A percentile compares a stretch with the other conserved stretches of the same genome.
phyloP scores from a whole-genome alignment of 2,329 filamentous ascomycete species.

The Colletotrichum lindemuthianum region DNA sequence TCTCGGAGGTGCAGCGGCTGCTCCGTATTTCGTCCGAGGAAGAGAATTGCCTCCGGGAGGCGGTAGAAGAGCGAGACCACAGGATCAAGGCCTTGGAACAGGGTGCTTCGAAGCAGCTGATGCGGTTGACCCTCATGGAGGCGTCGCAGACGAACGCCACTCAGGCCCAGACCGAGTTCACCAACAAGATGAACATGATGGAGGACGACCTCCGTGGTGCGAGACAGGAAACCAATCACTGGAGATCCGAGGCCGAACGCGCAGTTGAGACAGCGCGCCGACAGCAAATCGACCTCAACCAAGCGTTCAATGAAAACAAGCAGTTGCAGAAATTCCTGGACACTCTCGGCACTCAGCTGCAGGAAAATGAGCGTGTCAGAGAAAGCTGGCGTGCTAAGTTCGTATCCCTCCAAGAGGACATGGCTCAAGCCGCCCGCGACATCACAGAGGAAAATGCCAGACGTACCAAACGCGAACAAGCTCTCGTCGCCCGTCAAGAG shows the following conservation, averaged over 20 bases:
- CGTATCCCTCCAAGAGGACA: conserved; percentile 85
- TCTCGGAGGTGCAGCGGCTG: conserved; percentile 77
- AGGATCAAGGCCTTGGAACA: conserved; percentile 71
- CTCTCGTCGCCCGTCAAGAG: conserved; percentile 81
- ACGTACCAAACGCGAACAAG: conserved; percentile 82
- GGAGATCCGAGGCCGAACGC: conserved; percentile 70
- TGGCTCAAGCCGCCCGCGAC: conserved; percentile 80
- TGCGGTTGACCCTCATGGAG: conserved; percentile 74
- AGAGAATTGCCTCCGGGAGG: conserved; percentile 72
- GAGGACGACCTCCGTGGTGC: conserved; percentile 66
- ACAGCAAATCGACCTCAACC: conserved; percentile 59
- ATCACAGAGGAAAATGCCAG: conserved; percentile 84
- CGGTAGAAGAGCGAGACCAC: conserved; percentile 75
- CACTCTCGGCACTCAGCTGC: conserved; percentile 79
- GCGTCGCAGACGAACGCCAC: conserved; percentile 69
- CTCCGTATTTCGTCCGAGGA: conserved; percentile 78
- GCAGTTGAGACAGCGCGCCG: conserved; percentile 62
- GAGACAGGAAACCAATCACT: conserved; percentile 67
- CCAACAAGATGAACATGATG: conserved; percentile 62
- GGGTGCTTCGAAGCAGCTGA: conserved; percentile 61
- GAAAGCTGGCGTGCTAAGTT: conserved; percentile 88
- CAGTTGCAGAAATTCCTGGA: conserved; percentile 79
- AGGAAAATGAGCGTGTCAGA: conserved; percentile 86
- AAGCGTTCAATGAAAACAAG: conserved; percentile 70
- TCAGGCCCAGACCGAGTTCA: conserved; percentile 65